Evolutionary conservation across 306 rosid species (phyloP), one percentile per base, ranked within the genome.

Genomic region (Prunus armeniaca): DNA sequence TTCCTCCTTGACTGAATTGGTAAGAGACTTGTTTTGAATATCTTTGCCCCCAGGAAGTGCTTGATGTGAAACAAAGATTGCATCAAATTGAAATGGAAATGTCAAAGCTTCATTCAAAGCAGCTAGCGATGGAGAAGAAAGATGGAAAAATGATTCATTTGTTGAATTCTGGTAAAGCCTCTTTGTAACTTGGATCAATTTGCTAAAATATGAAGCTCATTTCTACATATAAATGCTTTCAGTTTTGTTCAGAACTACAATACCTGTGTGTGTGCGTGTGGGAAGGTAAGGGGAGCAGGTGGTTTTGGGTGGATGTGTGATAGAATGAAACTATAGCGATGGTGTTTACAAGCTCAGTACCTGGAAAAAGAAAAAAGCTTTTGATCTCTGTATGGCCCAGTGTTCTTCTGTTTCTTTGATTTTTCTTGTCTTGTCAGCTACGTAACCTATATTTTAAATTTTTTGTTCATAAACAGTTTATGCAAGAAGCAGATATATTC

Each of bases 61-160:
- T 80, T 69, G 63, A 62, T 25, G 51, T 80, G 76, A 80, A 80
- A 56, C 76, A 69, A 65, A 75, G 46, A 62, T 25, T 80, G 84
- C 55, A 69, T 41, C 79, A 75, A 25, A 54, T 80, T 9, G 68
- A 61, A 38, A 75, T 67, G 3, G 77, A 80, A 55, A 68, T 80
- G 73, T 38, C 52, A 7, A 75, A 45, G 76, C 84, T 80, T 24
- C 80, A 75, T 56, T 69, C 68, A 28, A 80, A 63, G 78, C 76
- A 63, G 51, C 50, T 43, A 30, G 50, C 38, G 52, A 57, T 74
- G 9, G 70, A 60, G 50, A 67, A 45, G 49, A 58, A 17, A 34
- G 76, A 50, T 24, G 76, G 67, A 80, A 80, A 80, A 65, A 28
- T 58, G 3, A 56, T 56, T 54, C 58, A 22, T 27, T 58, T 52